These are phyloP conservation scores for Pseudogymnoascus sp. DNA, from an alignment of 2,329 filamentous ascomycete species.

Conservation along the genomic window DNA sequence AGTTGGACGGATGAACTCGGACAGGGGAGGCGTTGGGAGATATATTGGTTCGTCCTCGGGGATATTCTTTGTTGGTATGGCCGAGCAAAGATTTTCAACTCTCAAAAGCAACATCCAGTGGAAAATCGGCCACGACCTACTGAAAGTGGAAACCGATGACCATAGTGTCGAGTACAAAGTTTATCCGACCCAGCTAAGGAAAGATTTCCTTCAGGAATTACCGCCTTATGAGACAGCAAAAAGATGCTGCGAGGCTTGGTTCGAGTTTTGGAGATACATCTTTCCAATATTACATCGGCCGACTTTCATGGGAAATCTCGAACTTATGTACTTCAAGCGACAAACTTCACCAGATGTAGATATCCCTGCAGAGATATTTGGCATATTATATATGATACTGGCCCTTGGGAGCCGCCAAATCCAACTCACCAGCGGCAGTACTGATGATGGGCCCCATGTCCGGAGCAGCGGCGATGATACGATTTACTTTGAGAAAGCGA, in stretches of 20 bases:
- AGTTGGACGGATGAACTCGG: conserved; percentile 18
- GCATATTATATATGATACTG: conserved; percentile 17
- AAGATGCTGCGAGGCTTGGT: conserved; percentile 17
- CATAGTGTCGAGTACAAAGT: conserved; percentile 16
- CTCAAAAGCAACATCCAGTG: conserved; percentile 10
- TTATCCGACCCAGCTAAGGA: not conserved
- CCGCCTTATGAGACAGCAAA: conserved; percentile 16
- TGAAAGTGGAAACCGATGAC: conserved; percentile 18
- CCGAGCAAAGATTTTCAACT: conserved; percentile 16
- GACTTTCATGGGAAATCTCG: conserved; percentile 15
- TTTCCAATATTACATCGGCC: conserved; percentile 19
- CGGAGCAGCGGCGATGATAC: conserved; percentile 16
- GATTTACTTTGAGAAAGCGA: conserved; percentile 16
- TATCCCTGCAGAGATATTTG: conserved; percentile 14
- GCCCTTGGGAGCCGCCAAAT: conserved; percentile 18
- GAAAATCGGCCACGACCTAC: conserved; percentile 16
- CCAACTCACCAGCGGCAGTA: conserved; percentile 13
- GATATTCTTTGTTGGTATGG: conserved; percentile 18
- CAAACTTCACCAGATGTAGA: not conserved
- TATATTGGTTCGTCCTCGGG: conserved; percentile 19
- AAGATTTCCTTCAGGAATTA: not conserved
- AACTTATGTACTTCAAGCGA: conserved; percentile 13
- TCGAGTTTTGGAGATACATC: conserved; percentile 17
- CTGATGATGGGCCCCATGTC: conserved; percentile 13
- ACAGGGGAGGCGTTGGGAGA: conserved; percentile 15